These are phyloP conservation scores for Acanthamoeba sp. DNA, from an alignment of 208 protist genomes.

Conservation along the genomic window DNA sequence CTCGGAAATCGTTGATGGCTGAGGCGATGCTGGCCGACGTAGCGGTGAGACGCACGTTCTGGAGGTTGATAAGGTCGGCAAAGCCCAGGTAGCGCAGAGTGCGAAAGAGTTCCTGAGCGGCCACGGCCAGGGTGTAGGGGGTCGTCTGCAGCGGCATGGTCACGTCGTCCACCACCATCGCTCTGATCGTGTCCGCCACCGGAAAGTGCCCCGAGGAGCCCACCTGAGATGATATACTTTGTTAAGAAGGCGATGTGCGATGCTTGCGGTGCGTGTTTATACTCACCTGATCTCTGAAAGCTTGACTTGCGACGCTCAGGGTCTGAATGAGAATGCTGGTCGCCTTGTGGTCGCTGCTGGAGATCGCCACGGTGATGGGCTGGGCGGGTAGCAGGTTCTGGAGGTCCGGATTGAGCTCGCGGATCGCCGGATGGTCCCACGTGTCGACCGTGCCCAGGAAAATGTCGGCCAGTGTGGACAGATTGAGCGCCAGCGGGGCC, in stretches of 20 bases:
- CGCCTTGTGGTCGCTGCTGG: background rate
- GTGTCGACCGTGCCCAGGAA: background rate
- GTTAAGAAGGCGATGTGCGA: background rate
- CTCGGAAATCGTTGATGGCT: background rate
- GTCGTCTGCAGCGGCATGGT: background rate
- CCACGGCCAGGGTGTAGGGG: background rate
- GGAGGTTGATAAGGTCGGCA: background rate
- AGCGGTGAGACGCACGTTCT: background rate
- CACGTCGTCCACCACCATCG: background rate
- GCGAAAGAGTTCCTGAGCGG: background rate
- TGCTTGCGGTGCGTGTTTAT: background rate
- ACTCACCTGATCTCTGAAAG: background rate
- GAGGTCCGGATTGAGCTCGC: background rate
- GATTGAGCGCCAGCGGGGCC: background rate
- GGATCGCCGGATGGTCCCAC: background rate
- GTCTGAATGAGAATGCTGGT: background rate
- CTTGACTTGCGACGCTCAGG: background rate
- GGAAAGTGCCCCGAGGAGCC: background rate
- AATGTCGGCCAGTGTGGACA: constrained; percentile 15
- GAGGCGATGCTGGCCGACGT: background rate
- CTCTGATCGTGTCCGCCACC: background rate
- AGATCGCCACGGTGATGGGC: background rate
- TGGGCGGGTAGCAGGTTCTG: background rate
- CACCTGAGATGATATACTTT: background rate
- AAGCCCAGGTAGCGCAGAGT: background rate